Percentiles rank a stretch among this genome's conserved stretches.
phyloP scores from a whole-genome alignment of 2,329 filamentous ascomycete genomes.

The Aspergillus chevalieri region DNA sequence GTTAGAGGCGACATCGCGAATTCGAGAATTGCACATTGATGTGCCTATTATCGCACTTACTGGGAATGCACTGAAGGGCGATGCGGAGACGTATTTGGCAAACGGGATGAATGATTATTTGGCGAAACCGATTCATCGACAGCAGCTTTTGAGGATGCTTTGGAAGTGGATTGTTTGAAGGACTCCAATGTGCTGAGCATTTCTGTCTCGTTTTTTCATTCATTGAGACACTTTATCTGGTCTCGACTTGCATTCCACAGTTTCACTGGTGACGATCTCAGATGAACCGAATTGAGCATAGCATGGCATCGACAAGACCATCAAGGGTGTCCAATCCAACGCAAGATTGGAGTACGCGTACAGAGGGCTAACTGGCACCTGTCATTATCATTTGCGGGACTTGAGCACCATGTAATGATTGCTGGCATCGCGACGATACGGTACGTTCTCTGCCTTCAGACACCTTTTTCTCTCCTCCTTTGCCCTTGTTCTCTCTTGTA shows the following conservation, averaged over 20 bases:
- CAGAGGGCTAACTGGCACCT: too few relatives aligned
- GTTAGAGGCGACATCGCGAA: slow-evolving; percentile 38
- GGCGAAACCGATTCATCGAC: slow-evolving; percentile 50
- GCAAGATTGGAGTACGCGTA: too few relatives aligned
- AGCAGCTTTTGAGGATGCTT: slow-evolving; percentile 41
- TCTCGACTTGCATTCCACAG: too few relatives aligned
- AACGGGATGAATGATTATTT: slow-evolving; percentile 54
- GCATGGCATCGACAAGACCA: too few relatives aligned
- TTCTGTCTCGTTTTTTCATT: too few relatives aligned
- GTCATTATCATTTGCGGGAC: too few relatives aligned
- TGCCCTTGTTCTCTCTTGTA: not conserved
- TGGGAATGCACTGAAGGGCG: slow-evolving; percentile 51
- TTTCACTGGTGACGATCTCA: too few relatives aligned
- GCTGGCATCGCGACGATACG: not conserved
- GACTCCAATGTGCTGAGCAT: not conserved
- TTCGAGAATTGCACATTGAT: slow-evolving; percentile 33
- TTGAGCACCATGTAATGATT: too few relatives aligned
- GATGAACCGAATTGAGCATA: too few relatives aligned
- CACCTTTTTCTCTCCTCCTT: not conserved
- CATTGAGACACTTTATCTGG: too few relatives aligned
- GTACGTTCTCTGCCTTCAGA: not conserved
- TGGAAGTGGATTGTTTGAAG: slow-evolving; percentile 30
- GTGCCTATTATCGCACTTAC: slow-evolving; percentile 52
- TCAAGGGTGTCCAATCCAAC: too few relatives aligned
- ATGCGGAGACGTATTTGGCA: slow-evolving; percentile 48